phyloP scores from a whole-genome alignment of 208 protist genomes.

The Phytomonas francai region DNA sequence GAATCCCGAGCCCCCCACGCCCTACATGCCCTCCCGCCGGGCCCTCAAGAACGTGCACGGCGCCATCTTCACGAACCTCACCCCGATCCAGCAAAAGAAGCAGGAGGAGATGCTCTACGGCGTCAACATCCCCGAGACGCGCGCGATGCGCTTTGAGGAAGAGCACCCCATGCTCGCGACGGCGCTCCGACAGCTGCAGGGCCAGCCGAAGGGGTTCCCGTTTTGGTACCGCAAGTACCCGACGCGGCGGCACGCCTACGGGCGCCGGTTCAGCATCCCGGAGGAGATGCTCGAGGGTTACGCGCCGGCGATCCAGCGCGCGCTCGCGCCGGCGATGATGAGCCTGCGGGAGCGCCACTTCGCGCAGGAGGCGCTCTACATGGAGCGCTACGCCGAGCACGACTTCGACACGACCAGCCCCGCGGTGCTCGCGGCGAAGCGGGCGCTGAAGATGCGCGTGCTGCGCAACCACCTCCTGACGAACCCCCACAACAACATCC shows the following conservation, averaged over 20 bases:
- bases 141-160: slow-evolving; percentile 73
- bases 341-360: slow-evolving; percentile 82
- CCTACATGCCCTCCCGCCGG: slow-evolving; percentile 78
- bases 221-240: slow-evolving; percentile 93
- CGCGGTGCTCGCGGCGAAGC: slow-evolving; percentile 79
- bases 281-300: slow-evolving; percentile 88
- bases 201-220: slow-evolving; percentile 82
- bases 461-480: slow-evolving; percentile 87
- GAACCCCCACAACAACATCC: slow-evolving; percentile 90
- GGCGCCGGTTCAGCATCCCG: slow-evolving; percentile 83
- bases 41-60: slow-evolving; percentile 89
- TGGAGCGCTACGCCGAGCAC: slow-evolving; percentile 88
- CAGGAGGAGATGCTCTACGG: slow-evolving; percentile 88
- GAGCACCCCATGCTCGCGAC: slow-evolving; percentile 79
- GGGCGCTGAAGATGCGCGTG: slow-evolving; percentile 72
- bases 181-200: slow-evolving; percentile 61
- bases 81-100: slow-evolving; percentile 80
- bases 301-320: slow-evolving; percentile 64
- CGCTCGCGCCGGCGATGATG: slow-evolving; percentile 79
- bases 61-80: slow-evolving; percentile 72
- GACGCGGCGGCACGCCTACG: slow-evolving; percentile 86
- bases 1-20: slow-evolving; percentile 86
- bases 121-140: slow-evolving; percentile 72
- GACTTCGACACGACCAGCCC: slow-evolving; percentile 87
- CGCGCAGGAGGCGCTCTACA: slow-evolving; percentile 86